Base-by-base conservation (phyloP, 2,329 filamentous ascomycete species). In the Reticulascus tulasneorum region DNA sequence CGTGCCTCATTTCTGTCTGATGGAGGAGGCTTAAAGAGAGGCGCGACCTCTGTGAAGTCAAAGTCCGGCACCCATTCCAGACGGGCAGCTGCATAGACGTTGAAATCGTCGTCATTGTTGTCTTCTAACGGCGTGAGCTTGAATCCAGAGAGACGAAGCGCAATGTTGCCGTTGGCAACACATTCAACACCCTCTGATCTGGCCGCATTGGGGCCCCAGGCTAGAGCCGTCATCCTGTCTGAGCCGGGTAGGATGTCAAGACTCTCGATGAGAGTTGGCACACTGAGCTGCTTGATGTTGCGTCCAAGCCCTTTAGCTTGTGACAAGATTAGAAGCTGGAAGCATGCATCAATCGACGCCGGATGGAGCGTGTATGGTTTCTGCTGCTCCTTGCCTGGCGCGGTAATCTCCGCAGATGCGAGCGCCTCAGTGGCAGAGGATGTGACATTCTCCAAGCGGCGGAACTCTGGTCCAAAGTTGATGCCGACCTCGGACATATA, bases 391-490 rank as follows among this genome's bases (percentile, higher is more conserved):
- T n/a, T n/a, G n/a, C n/a, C n/a, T n/a, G n/a, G 48, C n/a, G 25
- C 25, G n/a, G 7, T 25, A 4, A 45, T 44, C 28, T 53, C 46
- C 25, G 50, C 43, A n/a, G n/a, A n/a, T n/a, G n/a, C n/a, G n/a
- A n/a, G n/a, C n/a, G n/a, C n/a, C n/a, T 36, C 29, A 6, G 13
- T 25, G 10, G 40, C 33, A 10, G 40, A 29, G 1, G 40, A 36
- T 24, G 11, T 40, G 3, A 29, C 16, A 11, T 16, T 29, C 6
- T 19, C 12, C 19, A 31, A 9, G 8, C 10, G 8, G n/a, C n/a
- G 30, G 13, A 33, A 33, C 5, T 33, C 30, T 4, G 30, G 30
- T 7, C 30, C 30, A 6, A n/a, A 33, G 8, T 10, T 16, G 5
- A 33, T 33, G 13, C 30, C 30, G 6, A 17, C 19, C 17, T 19